Evolutionary conservation across 345 rosid species (phyloP), one percentile per base, ranked within the genome.

Genomic region (Lagerstroemia speciosa): DNA sequence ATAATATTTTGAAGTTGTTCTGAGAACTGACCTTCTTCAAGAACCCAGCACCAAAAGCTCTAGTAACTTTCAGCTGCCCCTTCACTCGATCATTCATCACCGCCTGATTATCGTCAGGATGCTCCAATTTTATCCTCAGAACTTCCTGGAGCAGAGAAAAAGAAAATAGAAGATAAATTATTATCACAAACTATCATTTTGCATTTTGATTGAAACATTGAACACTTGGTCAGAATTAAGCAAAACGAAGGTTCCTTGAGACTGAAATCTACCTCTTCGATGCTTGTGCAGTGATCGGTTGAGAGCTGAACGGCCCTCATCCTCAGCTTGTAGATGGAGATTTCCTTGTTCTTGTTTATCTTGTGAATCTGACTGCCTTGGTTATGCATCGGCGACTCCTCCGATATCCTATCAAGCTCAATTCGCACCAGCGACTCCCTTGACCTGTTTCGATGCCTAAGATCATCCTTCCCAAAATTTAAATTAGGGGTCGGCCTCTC

Each of bases 331-430:
- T 88, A 93, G 38, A 87, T 73, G 24, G 97, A 82, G 41, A 93
- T 86, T 82, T 93, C 98, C 75, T 89, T 83, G 66, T 87, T 89
- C 81, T 90, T 93, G 82, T 90, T 90, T 67, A 86, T 75, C 77
- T 86, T 80, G 67, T 81, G 85, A 68, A 87, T 84, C 76, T 82
- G 97, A 82, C 82, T 81, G 48, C 82, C 82, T 57, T 73, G 96
- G 64, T 82, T 84, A 75, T 87, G 98, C 84, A 90, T 83, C 9
- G 98, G 98, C 66, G 98, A 93, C 81, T 93, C 98, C 74, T 93
- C 98, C 17, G 98, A 93, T 72, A 93, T 93, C 79, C 96, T 88
- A 76, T 90, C 97, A 72, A 93, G 87, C 83, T 90, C 98, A 92
- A 93, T 86, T 17, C 93, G 89, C 69, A 83, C 96, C 78, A 90